Base-by-base conservation (phyloP, 2,329 filamentous ascomycete genomes). In the Calycina herbarum region DNA sequence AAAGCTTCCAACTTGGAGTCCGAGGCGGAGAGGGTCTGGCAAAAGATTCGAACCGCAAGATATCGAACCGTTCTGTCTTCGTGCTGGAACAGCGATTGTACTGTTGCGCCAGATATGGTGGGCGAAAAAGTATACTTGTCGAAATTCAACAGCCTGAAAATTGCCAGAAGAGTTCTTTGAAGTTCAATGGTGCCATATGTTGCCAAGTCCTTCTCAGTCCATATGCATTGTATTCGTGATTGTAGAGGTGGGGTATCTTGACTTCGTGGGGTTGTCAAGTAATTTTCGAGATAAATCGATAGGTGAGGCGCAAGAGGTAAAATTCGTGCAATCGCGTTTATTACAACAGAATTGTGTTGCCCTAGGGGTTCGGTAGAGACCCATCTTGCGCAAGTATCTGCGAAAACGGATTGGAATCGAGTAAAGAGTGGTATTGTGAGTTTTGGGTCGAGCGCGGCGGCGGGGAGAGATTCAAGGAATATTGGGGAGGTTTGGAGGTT, bases 361-460 rank as follows among this genome's bases (percentile, higher is more conserved):
- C 54, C 64, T 15, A 54, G 29, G 33, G 64, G 17, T 8, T 29
- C 29, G n/a, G 27, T 77, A 73, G 82, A 81, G 57, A 90, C 81
- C 93, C 93, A 96, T 81, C 90, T 83, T 68, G 93, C 90, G 78
- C 90, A 92, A 60, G 96, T 82, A 77, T 97, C 94, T 72, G 92
- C 86, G 73, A 95, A 92, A 51, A 94, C 79, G 68, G 84, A 81
- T 76, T 91, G 88, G 77, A 94, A 93, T 74, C 90, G 85, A 70
- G 85, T 81, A 74, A 95, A 93, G 75, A 97, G 81, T 64, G 82
- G 82, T 74, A 92, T 87, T 73, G 92, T 94, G 77, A 87, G 84
- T 78, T 82, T 81, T 72, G 91, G 83, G 73, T 87, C 83, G 74
- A 96, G 85, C 65, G 92, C 87, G 66, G 88, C 85, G 72, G 84